Percentiles rank a stretch among this genome's conserved stretches.
Conservation (phyloP, 805 yeast genomes). For the Wickerhamiella nectarea region DNA sequence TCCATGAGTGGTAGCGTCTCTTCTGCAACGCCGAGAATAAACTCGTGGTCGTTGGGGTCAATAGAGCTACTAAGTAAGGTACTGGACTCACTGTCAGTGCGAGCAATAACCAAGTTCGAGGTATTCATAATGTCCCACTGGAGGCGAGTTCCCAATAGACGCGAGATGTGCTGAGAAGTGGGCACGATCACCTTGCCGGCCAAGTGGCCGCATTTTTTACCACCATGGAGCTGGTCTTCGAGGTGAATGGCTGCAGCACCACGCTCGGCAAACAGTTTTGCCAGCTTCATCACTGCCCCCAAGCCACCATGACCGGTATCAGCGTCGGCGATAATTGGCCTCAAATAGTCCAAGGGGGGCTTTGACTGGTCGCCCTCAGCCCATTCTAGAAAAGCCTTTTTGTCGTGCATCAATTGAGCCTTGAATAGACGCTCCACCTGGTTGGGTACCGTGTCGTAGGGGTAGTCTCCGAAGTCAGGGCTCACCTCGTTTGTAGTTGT, state of each 20-base stretch:
- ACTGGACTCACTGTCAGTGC: conserved; percentile 47
- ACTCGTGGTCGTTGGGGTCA: conserved; percentile 46
- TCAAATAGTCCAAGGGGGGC: conserved; percentile 35
- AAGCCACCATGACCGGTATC: conserved; percentile 57
- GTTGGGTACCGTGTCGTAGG: conserved; percentile 56
- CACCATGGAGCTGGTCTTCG: conserved; percentile 53
- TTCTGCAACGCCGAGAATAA: conserved; percentile 35
- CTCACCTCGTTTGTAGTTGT: conserved; percentile 51
- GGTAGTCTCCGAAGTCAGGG: conserved; percentile 58
- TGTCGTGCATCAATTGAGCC: conserved; percentile 46
- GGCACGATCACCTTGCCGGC: conserved; percentile 53
- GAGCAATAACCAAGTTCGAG: conserved; percentile 43
- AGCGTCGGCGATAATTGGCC: conserved; percentile 54
- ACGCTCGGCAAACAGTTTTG: conserved; percentile 50
- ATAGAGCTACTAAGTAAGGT: conserved; percentile 37
- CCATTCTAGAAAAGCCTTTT: conserved; percentile 35
- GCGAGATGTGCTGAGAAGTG: conserved; percentile 39
- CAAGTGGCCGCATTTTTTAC: conserved; percentile 51
- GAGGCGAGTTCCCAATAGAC: conserved; percentile 43
- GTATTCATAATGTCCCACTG: conserved; percentile 56
- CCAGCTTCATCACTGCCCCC: conserved; percentile 49
- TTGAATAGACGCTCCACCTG: conserved; percentile 46
- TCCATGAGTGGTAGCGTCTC: conserved; percentile 34
- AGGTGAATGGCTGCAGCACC: conserved; percentile 57
- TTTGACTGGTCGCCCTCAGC: conserved; percentile 21